phyloP scores from a whole-genome alignment of 768 basidiomycete species.

The Boletus subparvulus region DNA sequence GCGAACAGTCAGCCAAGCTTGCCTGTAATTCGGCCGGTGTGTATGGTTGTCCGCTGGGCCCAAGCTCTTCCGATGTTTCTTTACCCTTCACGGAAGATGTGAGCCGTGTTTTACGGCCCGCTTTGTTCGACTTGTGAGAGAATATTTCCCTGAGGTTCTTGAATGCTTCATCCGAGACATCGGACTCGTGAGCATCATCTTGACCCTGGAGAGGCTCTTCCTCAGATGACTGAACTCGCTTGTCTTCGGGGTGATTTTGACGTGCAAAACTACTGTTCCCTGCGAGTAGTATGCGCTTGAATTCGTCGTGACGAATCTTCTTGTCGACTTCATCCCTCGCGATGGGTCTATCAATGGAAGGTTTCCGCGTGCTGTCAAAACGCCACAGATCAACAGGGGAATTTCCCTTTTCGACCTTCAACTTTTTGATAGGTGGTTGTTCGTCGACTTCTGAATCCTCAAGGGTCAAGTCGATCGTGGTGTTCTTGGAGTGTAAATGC shows the following conservation, averaged over 20 bases:
- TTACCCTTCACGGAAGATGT: conserved; percentile 31
- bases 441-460: conserved; percentile 35
- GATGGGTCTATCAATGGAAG: neutral
- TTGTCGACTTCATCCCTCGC: conserved; percentile 42
- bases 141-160: conserved; percentile 49
- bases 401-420: conserved; percentile 22
- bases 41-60: conserved; percentile 68
- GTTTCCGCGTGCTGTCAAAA: conserved; percentile 34
- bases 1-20: conserved; percentile 7
- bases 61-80: conserved; percentile 43
- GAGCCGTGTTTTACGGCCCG: conserved; percentile 36
- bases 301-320: conserved; percentile 45
- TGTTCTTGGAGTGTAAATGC: conserved; percentile 21
- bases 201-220: conserved; percentile 27
- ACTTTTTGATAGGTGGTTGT: conserved; percentile 30
- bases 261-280: conserved; percentile 42
- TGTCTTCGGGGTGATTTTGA: conserved; percentile 8
- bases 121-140: conserved; percentile 35
- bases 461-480: conserved; percentile 55
- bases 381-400: conserved; percentile 43
- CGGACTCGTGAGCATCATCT: conserved; percentile 31
- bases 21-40: conserved; percentile 79
- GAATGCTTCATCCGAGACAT: conserved; percentile 49
- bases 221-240: conserved; percentile 18
- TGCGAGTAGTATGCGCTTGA: conserved; percentile 53